Conservation (phyloP, 805 yeast species). For the Wickerhamiella alocasiicola region DNA sequence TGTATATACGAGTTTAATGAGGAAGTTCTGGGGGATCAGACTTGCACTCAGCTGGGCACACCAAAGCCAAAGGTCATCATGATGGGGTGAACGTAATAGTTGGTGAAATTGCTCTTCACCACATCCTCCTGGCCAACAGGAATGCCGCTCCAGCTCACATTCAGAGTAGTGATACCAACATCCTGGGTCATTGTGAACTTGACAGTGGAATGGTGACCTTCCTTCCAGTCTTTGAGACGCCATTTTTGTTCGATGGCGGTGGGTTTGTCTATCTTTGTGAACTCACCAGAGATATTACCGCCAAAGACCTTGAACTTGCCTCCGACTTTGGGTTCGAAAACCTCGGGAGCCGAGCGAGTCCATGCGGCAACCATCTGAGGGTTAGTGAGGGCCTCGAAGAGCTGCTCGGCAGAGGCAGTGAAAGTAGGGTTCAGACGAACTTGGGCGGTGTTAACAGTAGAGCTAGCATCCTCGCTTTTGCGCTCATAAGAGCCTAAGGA, state of each 20-base stretch:
- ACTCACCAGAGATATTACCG: constrained; percentile 69
- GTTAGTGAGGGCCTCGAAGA: constrained; percentile 65
- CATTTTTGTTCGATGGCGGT: constrained; percentile 59
- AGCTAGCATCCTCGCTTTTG: neutral
- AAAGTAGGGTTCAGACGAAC: constrained; percentile 67
- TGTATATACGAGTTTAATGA: too few relatives aligned
- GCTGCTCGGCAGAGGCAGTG: constrained; percentile 77
- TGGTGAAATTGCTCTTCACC: constrained; percentile 73
- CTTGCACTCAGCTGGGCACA: too few relatives aligned
- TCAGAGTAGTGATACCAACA: constrained; percentile 69
- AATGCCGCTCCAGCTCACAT: constrained; percentile 70
- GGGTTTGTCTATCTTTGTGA: constrained; percentile 46
- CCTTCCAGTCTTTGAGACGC: constrained; percentile 84
- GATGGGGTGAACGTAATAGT: constrained; percentile 78
- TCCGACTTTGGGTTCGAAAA: constrained; percentile 44
- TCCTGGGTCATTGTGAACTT: constrained; percentile 61
- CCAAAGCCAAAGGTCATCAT: constrained; percentile 93
- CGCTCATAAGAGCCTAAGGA: constrained; percentile 11
- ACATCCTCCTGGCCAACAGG: constrained; percentile 93
- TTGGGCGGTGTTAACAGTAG: constrained; percentile 61
- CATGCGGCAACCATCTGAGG: constrained; percentile 77
- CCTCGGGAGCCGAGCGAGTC: constrained; percentile 61
- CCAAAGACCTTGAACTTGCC: constrained; percentile 65
- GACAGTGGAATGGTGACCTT: constrained; percentile 65
- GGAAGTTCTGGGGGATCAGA: too few relatives aligned